Evolutionary conservation across 352 stramenopile species (phyloP).

Genomic region (Pseudoperonospora humuli): DNA sequence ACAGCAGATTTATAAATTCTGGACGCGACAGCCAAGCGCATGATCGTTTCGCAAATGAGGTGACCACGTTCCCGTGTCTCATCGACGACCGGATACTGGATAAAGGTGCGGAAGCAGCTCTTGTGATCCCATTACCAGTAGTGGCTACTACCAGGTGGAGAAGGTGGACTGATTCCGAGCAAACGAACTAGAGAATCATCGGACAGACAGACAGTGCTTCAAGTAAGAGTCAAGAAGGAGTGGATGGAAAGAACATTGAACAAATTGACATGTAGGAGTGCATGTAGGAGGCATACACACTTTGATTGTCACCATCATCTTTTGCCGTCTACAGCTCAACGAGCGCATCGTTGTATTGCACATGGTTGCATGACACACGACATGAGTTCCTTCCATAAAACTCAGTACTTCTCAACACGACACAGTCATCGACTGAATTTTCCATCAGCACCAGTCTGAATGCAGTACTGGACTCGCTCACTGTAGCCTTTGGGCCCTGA

Average conservation of each 20-base stretch:
- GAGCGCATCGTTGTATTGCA: too few species aligned
- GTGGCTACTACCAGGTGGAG: too few species aligned
- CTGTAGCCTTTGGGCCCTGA: neutral
- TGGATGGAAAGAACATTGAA: neutral
- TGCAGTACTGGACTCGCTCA: too few species aligned
- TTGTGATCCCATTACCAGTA: neutral
- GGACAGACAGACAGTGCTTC: neutral
- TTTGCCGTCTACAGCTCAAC: too few species aligned
- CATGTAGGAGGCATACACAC: too few species aligned
- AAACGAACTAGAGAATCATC: neutral
- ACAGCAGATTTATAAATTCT: neutral
- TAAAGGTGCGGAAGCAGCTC: neutral
- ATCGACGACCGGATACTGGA: neutral
- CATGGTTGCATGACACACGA: too few species aligned
- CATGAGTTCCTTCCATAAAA: too few species aligned
- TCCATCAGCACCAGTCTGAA: too few species aligned
- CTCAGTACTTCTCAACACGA: too few species aligned
- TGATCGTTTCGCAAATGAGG: conserved; percentile 1
- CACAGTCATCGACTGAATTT: too few species aligned
- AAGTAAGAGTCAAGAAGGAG: neutral
- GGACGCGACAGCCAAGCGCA: neutral
- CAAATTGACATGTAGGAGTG: neutral
- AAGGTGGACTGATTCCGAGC: neutral
- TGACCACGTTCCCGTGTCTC: neutral
- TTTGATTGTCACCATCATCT: too few species aligned